phyloP scores from a whole-genome alignment of 1,284 basidiomycete genomes.

The Puccinia triticina region DNA sequence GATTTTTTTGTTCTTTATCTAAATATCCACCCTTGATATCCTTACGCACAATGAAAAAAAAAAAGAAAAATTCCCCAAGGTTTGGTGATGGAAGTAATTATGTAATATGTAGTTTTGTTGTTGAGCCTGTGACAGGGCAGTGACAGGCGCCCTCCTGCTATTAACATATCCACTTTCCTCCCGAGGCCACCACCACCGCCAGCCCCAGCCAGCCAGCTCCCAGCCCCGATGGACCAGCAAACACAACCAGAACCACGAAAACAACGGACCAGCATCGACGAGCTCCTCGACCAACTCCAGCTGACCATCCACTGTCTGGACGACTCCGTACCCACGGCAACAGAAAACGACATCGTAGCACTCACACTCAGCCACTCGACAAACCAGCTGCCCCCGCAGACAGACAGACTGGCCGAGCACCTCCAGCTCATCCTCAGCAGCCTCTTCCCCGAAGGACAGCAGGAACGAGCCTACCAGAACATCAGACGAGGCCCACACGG shows the following conservation, averaged over 20 bases:
- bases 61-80: no score
- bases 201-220: no score
- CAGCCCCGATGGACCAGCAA: no score
- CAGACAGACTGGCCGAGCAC: background rate
- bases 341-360: background rate
- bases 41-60: no score
- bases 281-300: constrained; percentile 12
- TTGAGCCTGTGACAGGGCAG: no score
- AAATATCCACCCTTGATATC: no score
- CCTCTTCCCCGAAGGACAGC: constrained; percentile 7
- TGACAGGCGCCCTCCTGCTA: no score
- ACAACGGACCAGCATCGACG: background rate
- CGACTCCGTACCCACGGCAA: constrained; percentile 17
- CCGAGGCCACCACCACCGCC: no score
- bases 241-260: background rate
- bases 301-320: constrained; percentile 44
- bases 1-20: no score
- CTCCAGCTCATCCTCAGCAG: background rate
- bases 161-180: no score
- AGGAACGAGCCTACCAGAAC: background rate
- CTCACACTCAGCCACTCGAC: background rate
- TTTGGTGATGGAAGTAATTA: no score
- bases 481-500: constrained; percentile 31
- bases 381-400: background rate
- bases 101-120: no score